These are phyloP conservation scores for Rhizopogon vinicolor DNA, from an alignment of 768 basidiomycete species.

Conservation along the genomic window DNA sequence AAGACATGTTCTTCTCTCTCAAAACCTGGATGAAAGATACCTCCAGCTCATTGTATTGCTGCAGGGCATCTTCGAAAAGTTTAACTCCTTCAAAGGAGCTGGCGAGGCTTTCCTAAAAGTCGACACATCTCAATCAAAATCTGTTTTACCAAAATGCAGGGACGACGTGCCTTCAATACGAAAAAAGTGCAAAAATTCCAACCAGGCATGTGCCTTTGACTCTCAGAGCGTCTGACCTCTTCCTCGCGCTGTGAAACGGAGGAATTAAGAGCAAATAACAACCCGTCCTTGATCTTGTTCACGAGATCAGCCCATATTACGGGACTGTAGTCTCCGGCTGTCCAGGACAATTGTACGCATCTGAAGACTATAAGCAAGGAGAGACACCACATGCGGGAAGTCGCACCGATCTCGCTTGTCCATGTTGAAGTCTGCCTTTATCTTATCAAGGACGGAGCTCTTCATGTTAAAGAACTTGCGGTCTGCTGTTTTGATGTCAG, in stretches of 20 bases:
- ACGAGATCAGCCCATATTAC: conserved; percentile 84
- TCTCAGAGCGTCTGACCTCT: conserved; percentile 85
- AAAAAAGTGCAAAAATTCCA: conserved; percentile 99
- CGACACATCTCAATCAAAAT: conserved; percentile 7
- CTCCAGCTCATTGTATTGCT: conserved; percentile 91
- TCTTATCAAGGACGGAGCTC: conserved; percentile 81
- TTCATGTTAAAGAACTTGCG: conserved; percentile 81
- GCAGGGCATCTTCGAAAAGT: conserved; percentile 83
- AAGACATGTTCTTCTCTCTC: conserved; percentile 80
- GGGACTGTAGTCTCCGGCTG: conserved; percentile 66
- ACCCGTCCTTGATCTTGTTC: conserved; percentile 84
- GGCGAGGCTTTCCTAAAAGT: conserved; percentile 83
- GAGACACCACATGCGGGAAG: background rate
- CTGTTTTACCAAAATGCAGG: background rate
- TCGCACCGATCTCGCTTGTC: conserved; percentile 81
- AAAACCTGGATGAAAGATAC: conserved; percentile 69
- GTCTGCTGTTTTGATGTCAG: conserved; percentile 54
- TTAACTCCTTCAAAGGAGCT: conserved; percentile 88
- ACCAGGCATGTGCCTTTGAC: conserved; percentile 87
- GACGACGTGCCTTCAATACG: conserved; percentile 73
- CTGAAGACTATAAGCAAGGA: conserved; percentile 33
- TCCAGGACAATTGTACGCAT: conserved; percentile 80
- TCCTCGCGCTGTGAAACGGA: conserved; percentile 81
- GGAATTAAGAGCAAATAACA: conserved; percentile 80
- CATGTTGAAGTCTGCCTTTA: conserved; percentile 87